Evolutionary conservation across 164 flowering plant genomes (phyloP).

Genomic region (Dillenia suffruticosa): DNA sequence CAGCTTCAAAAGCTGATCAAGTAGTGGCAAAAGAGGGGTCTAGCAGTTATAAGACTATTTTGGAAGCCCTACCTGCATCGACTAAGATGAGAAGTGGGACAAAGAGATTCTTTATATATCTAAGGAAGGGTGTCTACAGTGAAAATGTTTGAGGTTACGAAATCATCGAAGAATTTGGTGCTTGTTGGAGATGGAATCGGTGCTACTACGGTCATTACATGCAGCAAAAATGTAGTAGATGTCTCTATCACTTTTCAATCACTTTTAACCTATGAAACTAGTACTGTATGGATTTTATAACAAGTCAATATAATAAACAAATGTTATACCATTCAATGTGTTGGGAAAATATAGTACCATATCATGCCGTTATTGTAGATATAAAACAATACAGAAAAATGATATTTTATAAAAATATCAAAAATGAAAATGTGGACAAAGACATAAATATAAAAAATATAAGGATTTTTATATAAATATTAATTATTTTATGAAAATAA

Average conservation of each 20-base stretch:
- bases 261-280: too few relatives aligned
- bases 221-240: constrained; percentile 32
- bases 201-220: constrained; percentile 53
- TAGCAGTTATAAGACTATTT: constrained; percentile 48
- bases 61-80: constrained; percentile 47
- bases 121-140: constrained; percentile 49
- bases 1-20: constrained; percentile 28
- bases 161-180: constrained; percentile 43
- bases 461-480: too few relatives aligned
- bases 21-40: constrained; percentile 69
- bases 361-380: too few relatives aligned
- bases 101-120: constrained; percentile 40
- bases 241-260: constrained; percentile 63
- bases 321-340: too few relatives aligned
- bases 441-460: too few relatives aligned
- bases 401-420: too few relatives aligned
- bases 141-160: constrained; percentile 46
- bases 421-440: too few relatives aligned
- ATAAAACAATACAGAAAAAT: too few relatives aligned
- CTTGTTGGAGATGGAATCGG: constrained; percentile 65
- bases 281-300: too few relatives aligned
- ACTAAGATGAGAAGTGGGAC: constrained; percentile 13
- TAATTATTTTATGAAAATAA: too few relatives aligned
- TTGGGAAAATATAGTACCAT: too few relatives aligned
- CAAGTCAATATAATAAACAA: too few relatives aligned